Evolutionary conservation across 768 basidiomycete genomes (phyloP).

Genomic region (Tylopilus cervinicoccineus): DNA sequence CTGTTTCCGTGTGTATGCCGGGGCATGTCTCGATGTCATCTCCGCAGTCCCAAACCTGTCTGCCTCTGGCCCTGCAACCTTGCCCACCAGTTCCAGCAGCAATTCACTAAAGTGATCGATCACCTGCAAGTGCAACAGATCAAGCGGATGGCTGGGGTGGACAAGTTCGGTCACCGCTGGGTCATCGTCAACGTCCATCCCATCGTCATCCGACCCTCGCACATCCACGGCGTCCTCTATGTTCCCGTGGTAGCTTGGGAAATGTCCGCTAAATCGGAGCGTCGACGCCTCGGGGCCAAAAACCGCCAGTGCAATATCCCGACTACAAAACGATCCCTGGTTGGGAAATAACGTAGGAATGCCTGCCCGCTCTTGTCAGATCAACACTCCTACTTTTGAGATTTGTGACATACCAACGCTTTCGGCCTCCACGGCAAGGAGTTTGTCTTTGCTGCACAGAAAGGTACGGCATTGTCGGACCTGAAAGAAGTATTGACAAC

Average conservation of each 20-base stretch:
- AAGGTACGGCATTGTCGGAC: slow-evolving; percentile 44
- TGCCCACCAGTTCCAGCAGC: slow-evolving; percentile 53
- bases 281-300: slow-evolving; percentile 40
- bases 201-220: slow-evolving; percentile 35
- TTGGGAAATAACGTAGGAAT: slow-evolving; percentile 26
- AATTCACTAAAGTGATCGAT: slow-evolving; percentile 65
- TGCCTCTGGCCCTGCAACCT: slow-evolving; percentile 49
- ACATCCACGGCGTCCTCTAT: slow-evolving; percentile 8
- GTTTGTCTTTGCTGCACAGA: slow-evolving; percentile 67
- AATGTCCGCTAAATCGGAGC: slow-evolving; percentile 38
- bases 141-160: slow-evolving; percentile 54
- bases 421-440: slow-evolving; percentile 53
- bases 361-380: slow-evolving; percentile 16
- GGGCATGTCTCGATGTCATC: slow-evolving; percentile 53
- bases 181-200: slow-evolving; percentile 65
- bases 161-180: slow-evolving; percentile 31
- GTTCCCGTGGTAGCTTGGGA: slow-evolving; percentile 36
- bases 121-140: slow-evolving; percentile 63
- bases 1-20: slow-evolving; percentile 40
- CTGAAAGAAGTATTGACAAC: slow-evolving; percentile 56
- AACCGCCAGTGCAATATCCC: slow-evolving; percentile 45
- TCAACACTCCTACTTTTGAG: background rate
- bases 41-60: slow-evolving; percentile 31
- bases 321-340: slow-evolving; percentile 43
- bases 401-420: slow-evolving; percentile 36